Base-by-base conservation (phyloP, 768 basidiomycete species). In the Mycena metata region DNA sequence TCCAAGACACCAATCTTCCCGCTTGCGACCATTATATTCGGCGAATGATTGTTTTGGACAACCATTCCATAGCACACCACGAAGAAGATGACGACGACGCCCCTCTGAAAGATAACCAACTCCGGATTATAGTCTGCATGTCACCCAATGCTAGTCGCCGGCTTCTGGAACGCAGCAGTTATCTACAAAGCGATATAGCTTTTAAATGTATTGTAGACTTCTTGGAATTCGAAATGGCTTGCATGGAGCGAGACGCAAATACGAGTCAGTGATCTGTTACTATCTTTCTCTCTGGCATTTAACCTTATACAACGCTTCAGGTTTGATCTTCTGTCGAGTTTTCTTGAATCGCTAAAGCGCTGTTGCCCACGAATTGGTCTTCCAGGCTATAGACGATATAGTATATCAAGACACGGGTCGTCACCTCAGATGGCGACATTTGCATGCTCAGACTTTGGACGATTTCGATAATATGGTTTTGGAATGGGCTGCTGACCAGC, bases 61-160 rank as follows among this genome's bases (percentile, higher is more conserved):
- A 21, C 11, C 45, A 45, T 7, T 51, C 56, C 8, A 42, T 69
- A 5, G 45, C 49, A 10, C 23, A 21, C 5, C 62, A 71, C 52
- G 61, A 64, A 21, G 66, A 69, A 55, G 69, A 73, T 50, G 70
- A 72, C 17, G 64, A 54, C 11, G 51, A 56, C 12, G 11, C 45
- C 4, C 23, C 19, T 15, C n/a, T 21, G 3, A 55, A 51, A 12
- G 54, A 26, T 19, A 35, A 52, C 23, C 13, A 39, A 3, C 30
- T 78, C 2, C 73, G 72, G 8, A 69, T 77, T 15, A 60, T 74
- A n/a, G 51, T 78, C n/a, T 78, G 77, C 64, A 78, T 77, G 75
- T 69, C 61, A 8, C 54, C 46, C 16, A 61, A 73, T 26, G 66
- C 58, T 19, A 78, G 76, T 17, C 12, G 17, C 13, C 41, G 41